phyloP scores from a whole-genome alignment of 73 alveolate genomes.

The Blepharisma japonicum region DNA sequence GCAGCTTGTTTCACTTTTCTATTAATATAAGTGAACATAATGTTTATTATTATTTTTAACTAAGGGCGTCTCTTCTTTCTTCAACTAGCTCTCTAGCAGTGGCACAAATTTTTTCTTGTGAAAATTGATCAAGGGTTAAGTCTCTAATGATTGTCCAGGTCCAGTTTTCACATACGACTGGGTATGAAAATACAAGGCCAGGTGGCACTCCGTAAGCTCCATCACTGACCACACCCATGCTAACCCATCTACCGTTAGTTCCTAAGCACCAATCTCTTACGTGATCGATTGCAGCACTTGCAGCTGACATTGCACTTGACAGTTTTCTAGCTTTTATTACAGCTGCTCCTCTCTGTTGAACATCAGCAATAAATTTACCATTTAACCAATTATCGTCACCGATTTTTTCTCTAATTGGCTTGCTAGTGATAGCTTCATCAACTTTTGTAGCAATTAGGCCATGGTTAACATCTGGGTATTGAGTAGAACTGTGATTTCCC shows the following conservation, averaged over 20 bases:
- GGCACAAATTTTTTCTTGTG: slow-evolving; percentile 41
- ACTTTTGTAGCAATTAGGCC: slow-evolving; percentile 36
- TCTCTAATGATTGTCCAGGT: slow-evolving; percentile 69
- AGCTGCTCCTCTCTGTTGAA: slow-evolving; percentile 87
- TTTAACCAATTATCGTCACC: slow-evolving; percentile 58
- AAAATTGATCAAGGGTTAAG: slow-evolving; percentile 44
- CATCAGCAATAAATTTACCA: slow-evolving; percentile 60
- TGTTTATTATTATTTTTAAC: no score
- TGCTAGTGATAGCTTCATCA: slow-evolving; percentile 26
- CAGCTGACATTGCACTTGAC: slow-evolving; percentile 82
- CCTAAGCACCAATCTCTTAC: slow-evolving; percentile 87
- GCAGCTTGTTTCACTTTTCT: no score
- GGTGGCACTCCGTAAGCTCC: slow-evolving; percentile 64
- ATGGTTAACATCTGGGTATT: slow-evolving; percentile 52
- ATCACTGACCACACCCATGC: slow-evolving; percentile 75
- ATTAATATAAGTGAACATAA: no score
- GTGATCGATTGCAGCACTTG: slow-evolving; percentile 87
- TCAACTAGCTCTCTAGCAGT: slow-evolving; percentile 60
- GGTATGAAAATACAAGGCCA: slow-evolving; percentile 79
- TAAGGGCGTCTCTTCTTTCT: slow-evolving; percentile 40
- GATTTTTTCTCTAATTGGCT: slow-evolving; percentile 47
- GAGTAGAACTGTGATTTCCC: slow-evolving; percentile 90
- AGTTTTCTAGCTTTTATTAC: slow-evolving; percentile 66
- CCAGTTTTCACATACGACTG: slow-evolving; percentile 67
- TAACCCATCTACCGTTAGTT: slow-evolving; percentile 54